Base-by-base conservation (phyloP, 2,329 filamentous ascomycete species). In the Aspergillus hortae region DNA sequence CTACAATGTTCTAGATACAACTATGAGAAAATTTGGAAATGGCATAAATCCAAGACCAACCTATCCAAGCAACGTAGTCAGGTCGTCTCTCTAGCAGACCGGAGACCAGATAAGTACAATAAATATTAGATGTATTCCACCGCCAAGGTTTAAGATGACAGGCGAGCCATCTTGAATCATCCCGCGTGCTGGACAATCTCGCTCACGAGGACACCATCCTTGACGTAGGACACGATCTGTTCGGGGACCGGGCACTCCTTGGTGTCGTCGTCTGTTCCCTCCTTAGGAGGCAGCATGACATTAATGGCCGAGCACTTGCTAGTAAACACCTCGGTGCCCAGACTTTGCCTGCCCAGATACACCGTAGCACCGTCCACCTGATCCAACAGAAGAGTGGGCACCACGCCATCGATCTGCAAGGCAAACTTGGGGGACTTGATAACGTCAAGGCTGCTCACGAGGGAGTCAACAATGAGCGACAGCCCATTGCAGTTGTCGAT, bases 121-220 rank as follows among this genome's bases (percentile, higher is more conserved):
- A 42, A 12, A 25, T 23, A 23, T 15, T 23, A 6, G 19, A 42
- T 19, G 5, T 21, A 23, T 23, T 23, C 4, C 40, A 42, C 17
- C 15, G 12, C 14, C 15, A 23, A 23, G 17, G 17, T 5, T 10
- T 15, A 41, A 21, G 9, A 41, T 41, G 17, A 17, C 38, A 19
- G 15, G 9, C 12, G 12, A 9, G n/a, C 15, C 14, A 6, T n/a
- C 35, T 17, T 12, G 17, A n/a, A 19, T 42, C 79, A 96, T 51
- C 92, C 92, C 57, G 89, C 85, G 75, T 97, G 92, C 65, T 94
- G 91, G 15, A 99, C 94, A 70, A 99, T 97, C 80, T 97, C 92
- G 66, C 85, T 96, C 25, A 92, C 82, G 57, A 97, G 68, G 58
- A 88, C 84, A 19, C 89, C 88, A 72, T 90, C 77, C 71, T 86